Evolutionary conservation across 2,329 filamentous ascomycete species (phyloP).

Genomic region (Aspergillus ochraceoroseus): DNA sequence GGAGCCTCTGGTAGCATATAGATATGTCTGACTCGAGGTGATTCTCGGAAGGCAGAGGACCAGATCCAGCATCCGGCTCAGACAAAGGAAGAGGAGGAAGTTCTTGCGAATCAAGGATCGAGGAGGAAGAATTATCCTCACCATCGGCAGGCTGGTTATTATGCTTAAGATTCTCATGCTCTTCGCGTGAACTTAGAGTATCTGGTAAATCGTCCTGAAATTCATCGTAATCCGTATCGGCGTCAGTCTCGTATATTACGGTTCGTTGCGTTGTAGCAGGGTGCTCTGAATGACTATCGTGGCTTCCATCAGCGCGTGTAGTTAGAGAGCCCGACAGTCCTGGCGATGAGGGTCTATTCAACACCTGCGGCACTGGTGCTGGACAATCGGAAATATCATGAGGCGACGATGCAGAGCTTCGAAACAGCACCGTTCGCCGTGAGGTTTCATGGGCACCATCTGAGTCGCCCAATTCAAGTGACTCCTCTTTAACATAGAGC

Average conservation of each 20-base stretch:
- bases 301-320: background rate
- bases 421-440: background rate
- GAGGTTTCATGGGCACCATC: slow-evolving; percentile 10
- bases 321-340: background rate
- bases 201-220: slow-evolving; percentile 22
- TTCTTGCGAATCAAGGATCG: slow-evolving; percentile 30
- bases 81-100: slow-evolving; percentile 27
- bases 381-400: too few relatives aligned
- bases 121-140: slow-evolving; percentile 15
- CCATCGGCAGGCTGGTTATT: background rate
- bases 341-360: too few relatives aligned
- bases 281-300: background rate
- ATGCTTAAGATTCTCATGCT: background rate
- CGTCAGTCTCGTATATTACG: slow-evolving; percentile 43
- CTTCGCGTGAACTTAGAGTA: slow-evolving; percentile 12
- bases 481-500: slow-evolving; percentile 24
- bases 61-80: slow-evolving; percentile 24
- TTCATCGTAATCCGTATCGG: slow-evolving; percentile 36
- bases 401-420: background rate
- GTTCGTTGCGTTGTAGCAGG: slow-evolving; percentile 24
- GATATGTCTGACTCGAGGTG: slow-evolving; percentile 36
- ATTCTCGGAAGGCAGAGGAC: slow-evolving; percentile 23
- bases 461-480: background rate
- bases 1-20: slow-evolving; percentile 35
- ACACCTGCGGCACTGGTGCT: too few relatives aligned